These are phyloP conservation scores for Blastocystis sp. DNA, from an alignment of 352 stramenopile genomes.

Conservation along the genomic window DNA sequence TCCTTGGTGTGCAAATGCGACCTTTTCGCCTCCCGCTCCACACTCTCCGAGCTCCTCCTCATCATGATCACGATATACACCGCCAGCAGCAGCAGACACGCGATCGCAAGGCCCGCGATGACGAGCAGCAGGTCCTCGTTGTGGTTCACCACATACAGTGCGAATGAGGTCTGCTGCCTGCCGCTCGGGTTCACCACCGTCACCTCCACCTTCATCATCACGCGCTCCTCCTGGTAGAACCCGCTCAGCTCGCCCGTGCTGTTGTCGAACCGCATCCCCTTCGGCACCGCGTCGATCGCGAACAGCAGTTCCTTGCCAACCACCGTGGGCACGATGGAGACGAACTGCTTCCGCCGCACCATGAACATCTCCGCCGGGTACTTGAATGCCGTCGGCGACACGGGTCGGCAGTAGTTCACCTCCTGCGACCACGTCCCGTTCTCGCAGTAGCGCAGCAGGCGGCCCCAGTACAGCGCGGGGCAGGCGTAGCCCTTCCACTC, in stretches of 20 bases:
- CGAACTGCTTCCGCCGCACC: neutral
- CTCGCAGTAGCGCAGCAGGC: conserved; percentile 15
- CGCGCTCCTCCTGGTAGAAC: neutral
- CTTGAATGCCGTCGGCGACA: conserved; percentile 4
- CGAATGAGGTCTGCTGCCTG: neutral
- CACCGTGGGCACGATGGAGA: conserved; percentile 5
- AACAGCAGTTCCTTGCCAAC: conserved; percentile 43
- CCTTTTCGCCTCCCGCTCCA: conserved; percentile 37
- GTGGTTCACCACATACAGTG: conserved; percentile 15
- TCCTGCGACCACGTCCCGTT: conserved; percentile 29
- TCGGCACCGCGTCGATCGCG: neutral
- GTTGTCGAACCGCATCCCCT: conserved; percentile 43
- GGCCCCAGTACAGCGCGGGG: conserved; percentile 7
- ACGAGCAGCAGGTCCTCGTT: conserved; percentile 31
- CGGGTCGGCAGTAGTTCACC: neutral
- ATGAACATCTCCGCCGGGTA: conserved; percentile 26
- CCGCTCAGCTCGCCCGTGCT: neutral
- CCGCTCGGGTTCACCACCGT: conserved; percentile 1
- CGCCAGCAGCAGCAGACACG: conserved; percentile 12
- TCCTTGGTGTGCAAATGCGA: conserved; percentile 47
- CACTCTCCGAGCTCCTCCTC: neutral
- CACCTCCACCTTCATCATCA: conserved; percentile 6
- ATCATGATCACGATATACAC: conserved; percentile 21
- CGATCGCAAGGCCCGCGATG: conserved; percentile 3
- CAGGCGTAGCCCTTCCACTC: conserved; percentile 39